These are phyloP conservation scores for Geosiphon pyriformis DNA, from an alignment of 192 early-diverging fungal genomes.

Conservation along the genomic window DNA sequence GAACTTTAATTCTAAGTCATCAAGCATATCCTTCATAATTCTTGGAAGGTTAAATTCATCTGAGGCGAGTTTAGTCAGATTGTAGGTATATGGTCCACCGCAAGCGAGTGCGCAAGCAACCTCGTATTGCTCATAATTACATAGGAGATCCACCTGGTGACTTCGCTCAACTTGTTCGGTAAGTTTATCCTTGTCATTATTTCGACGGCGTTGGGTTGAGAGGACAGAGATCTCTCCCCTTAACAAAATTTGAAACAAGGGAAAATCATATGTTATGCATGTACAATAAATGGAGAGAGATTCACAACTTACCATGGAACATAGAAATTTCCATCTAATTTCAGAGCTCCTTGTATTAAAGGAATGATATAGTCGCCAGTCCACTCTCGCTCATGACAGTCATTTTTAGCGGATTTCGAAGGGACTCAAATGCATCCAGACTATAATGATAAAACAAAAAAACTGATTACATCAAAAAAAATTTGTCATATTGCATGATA, in stretches of 20 bases:
- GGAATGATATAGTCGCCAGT: too few species aligned
- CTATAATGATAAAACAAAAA: conserved; percentile 17
- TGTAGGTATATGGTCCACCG: conserved; percentile 11
- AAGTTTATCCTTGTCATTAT: conserved; percentile 11
- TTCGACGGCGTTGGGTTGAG: background rate
- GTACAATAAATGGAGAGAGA: background rate
- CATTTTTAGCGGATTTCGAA: too few species aligned
- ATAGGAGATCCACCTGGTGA: conserved; percentile 11
- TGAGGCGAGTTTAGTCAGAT: conserved; percentile 20
- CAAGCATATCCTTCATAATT: conserved; percentile 28
- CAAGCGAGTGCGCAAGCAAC: conserved; percentile 2
- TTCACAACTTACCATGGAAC: conserved; percentile 19
- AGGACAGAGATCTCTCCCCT: conserved; percentile 7
- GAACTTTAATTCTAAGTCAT: conserved; percentile 17
- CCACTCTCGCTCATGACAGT: too few species aligned
- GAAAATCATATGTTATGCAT: background rate
- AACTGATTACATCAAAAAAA: background rate
- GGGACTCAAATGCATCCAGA: too few species aligned
- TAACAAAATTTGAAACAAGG: background rate
- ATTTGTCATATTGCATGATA: too few species aligned
- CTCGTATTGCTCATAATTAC: conserved; percentile 20
- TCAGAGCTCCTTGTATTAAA: too few species aligned
- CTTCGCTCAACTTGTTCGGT: background rate
- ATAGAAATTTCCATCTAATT: conserved; percentile 12
- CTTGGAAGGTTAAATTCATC: conserved; percentile 21